Evolutionary conservation across 2,329 filamentous ascomycete species (phyloP).

Genomic region (Beauveria sp.): DNA sequence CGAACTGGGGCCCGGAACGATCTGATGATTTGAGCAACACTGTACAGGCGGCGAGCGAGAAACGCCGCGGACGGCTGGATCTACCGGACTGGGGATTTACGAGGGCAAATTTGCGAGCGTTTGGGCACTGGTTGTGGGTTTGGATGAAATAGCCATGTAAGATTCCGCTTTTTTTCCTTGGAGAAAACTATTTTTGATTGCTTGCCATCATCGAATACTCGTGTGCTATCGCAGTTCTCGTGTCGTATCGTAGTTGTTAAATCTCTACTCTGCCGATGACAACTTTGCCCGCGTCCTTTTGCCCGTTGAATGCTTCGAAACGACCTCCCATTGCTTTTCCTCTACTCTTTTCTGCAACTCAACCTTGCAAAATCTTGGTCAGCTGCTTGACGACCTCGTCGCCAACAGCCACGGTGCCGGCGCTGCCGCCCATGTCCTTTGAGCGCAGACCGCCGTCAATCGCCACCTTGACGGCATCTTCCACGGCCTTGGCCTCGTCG

Average conservation of each 20-base stretch:
- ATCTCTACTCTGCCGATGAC: too few species aligned
- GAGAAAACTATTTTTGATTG: too few species aligned
- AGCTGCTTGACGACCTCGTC: slow-evolving; percentile 71
- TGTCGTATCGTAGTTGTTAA: too few species aligned
- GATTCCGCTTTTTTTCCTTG: too few species aligned
- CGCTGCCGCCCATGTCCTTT: slow-evolving; percentile 73
- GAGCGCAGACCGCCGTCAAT: slow-evolving; percentile 75
- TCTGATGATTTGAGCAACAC: slow-evolving; percentile 29
- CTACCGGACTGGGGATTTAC: slow-evolving; percentile 27
- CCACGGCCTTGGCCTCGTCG: slow-evolving; percentile 68
- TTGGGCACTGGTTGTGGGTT: slow-evolving; percentile 28
- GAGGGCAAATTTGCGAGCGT: slow-evolving; percentile 21
- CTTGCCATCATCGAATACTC: too few species aligned
- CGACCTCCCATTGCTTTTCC: too few species aligned
- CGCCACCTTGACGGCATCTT: slow-evolving; percentile 70
- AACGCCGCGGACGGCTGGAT: slow-evolving; percentile 27
- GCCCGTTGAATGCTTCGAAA: too few species aligned
- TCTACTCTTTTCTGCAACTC: too few species aligned
- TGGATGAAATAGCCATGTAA: slow-evolving; percentile 25
- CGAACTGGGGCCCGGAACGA: slow-evolving; percentile 27
- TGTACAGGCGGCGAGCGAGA: slow-evolving; percentile 26
- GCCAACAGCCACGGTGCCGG: slow-evolving; percentile 65
- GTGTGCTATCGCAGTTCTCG: too few species aligned
- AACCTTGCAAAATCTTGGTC: slow-evolving; percentile 52
- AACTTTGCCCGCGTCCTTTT: too few species aligned